Evolutionary conservation across 257 asterid species (phyloP).

Genomic region (Penstemon barbatus): DNA sequence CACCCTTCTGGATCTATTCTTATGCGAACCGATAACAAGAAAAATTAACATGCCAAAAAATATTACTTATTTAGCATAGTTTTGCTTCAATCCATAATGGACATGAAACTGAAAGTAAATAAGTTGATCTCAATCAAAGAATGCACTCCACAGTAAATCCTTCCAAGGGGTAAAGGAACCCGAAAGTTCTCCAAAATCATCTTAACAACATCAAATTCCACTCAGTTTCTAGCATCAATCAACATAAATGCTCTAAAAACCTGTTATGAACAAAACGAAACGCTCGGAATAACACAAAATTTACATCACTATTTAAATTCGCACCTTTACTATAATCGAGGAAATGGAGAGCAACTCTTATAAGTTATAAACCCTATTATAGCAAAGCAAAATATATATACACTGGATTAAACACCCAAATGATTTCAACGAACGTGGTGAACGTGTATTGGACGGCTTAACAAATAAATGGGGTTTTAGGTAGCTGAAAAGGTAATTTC

Average conservation of each 20-base stretch:
- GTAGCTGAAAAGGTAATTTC: slow-evolving; percentile 33
- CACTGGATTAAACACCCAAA: slow-evolving; percentile 3
- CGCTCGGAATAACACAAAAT: slow-evolving; percentile 12
- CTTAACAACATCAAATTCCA: background rate
- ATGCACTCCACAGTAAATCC: background rate
- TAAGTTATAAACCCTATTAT: background rate
- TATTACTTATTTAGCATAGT: background rate
- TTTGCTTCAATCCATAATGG: background rate
- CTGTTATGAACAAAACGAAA: background rate
- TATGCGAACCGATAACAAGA: slow-evolving; percentile 3
- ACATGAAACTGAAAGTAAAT: background rate
- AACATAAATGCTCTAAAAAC: background rate
- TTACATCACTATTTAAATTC: background rate
- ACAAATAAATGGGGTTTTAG: slow-evolving; percentile 29
- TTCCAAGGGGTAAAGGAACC: background rate
- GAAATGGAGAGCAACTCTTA: slow-evolving; percentile 14
- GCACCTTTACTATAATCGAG: slow-evolving; percentile 21
- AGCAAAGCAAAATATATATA: background rate
- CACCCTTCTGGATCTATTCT: background rate
- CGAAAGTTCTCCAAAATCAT: background rate
- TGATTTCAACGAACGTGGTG: slow-evolving; percentile 19
- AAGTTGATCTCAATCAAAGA: background rate
- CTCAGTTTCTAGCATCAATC: background rate
- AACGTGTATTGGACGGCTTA: slow-evolving; percentile 26
- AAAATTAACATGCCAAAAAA: background rate